Conservation (phyloP, 441 rosid genomes). For the Erodium trifolium region DNA sequence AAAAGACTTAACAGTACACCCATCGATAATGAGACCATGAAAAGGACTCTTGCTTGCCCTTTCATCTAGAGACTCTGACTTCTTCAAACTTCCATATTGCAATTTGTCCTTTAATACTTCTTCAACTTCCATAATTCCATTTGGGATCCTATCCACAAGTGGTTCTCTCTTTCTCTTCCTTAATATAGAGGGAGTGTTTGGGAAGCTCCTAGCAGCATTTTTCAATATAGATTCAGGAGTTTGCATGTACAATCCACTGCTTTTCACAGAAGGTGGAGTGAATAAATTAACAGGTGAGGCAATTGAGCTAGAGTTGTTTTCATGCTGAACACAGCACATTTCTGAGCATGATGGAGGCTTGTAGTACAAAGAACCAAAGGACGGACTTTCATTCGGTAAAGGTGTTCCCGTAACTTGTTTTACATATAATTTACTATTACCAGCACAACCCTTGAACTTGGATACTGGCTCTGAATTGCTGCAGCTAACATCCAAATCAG, state of each 20-base stretch:
- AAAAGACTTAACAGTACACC: slow-evolving; percentile 35
- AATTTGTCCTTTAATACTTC: slow-evolving; percentile 23
- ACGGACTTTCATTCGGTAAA: slow-evolving; percentile 31
- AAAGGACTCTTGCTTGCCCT: slow-evolving; percentile 32
- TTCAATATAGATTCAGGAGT: slow-evolving; percentile 72
- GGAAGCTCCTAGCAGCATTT: slow-evolving; percentile 70
- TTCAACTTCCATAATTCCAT: slow-evolving; percentile 24
- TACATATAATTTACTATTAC: background rate
- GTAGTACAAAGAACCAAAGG: slow-evolving; percentile 42
- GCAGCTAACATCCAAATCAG: background rate
- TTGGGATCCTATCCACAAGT: slow-evolving; percentile 24
- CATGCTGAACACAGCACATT: slow-evolving; percentile 25
- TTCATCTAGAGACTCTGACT: slow-evolving; percentile 17
- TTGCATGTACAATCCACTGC: slow-evolving; percentile 30
- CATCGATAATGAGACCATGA: slow-evolving; percentile 26
- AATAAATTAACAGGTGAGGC: slow-evolving; percentile 57
- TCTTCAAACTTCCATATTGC: slow-evolving; percentile 8
- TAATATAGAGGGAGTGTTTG: slow-evolving; percentile 81
- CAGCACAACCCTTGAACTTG: background rate
- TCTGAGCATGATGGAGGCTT: slow-evolving; percentile 27
- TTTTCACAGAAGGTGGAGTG: slow-evolving; percentile 72
- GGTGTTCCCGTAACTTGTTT: slow-evolving; percentile 24
- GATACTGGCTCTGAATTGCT: slow-evolving; percentile 5
- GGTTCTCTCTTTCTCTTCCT: slow-evolving; percentile 52
- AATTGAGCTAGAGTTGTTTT: slow-evolving; percentile 39